Conservation (phyloP, 148 eudicot genomes). For the Gaultheria prostrata region DNA sequence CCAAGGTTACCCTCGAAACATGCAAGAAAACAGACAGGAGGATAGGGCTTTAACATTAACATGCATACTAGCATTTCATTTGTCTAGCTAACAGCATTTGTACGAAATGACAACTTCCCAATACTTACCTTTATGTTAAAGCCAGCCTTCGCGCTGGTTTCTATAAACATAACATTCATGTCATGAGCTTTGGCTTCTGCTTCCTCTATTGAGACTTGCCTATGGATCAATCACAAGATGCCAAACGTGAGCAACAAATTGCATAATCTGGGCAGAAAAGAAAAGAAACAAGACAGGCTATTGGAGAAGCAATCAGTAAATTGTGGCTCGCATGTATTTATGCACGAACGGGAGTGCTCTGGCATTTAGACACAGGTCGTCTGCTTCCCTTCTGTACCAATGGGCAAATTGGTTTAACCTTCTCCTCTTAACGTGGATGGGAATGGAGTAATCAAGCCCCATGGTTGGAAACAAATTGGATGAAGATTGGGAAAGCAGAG, state of each 20-base stretch:
- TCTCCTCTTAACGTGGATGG: background rate
- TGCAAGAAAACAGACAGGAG: background rate
- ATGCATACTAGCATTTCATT: background rate
- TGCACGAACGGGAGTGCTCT: background rate
- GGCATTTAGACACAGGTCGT: background rate
- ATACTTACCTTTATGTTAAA: constrained; percentile 73
- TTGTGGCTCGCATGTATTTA: background rate
- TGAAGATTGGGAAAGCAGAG: background rate
- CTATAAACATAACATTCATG: constrained; percentile 66
- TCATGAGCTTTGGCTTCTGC: constrained; percentile 84
- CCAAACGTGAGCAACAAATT: background rate
- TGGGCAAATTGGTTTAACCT: background rate
- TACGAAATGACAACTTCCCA: background rate
- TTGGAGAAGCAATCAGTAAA: background rate
- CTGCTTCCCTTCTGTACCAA: background rate
- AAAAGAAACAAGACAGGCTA: background rate
- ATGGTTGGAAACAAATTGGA: background rate
- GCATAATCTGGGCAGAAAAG: background rate
- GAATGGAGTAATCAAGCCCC: background rate
- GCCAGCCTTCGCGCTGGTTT: constrained; percentile 94
- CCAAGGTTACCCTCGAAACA: background rate
- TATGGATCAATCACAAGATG: constrained; percentile 17
- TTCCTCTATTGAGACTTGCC: constrained; percentile 92
- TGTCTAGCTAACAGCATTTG: background rate
- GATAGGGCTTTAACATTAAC: background rate